Base-by-base conservation (phyloP, 768 basidiomycete species). In the Suillus discolor region DNA sequence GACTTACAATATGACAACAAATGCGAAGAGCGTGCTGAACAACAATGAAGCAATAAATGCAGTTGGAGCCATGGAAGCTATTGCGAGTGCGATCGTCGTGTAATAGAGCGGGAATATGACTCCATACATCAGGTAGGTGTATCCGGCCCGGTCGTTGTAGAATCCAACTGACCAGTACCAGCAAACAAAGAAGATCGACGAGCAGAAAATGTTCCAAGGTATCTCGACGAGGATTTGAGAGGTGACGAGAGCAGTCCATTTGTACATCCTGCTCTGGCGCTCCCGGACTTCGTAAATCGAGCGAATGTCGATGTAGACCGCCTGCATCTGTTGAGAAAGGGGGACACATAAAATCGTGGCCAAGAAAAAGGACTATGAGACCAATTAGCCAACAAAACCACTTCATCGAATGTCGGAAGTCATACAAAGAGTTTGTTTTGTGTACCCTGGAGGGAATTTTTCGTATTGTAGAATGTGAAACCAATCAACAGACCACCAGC, bases 91-190 rank as follows among this genome's bases (percentile, higher is more conserved):
- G 62, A 90, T 81, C 0, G 85, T 84, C 15, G 87, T 88, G 70
- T 86, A 89, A 69, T 87, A 91, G 0, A 86, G 36, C 6, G 88
- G 86, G 71, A 84, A 89, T 34, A 87, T 67, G 36, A 90, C 68
- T n/a, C 79, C 82, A 31, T 87, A 66, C 69, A 86, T 75, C 6
- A 90, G 80, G 70, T 81, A 89, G 3, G 84, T 85, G 70, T 85
- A 89, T 23, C 83, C 89, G 4, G 82, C 87, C 42, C 88, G 77
- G 15, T 80, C 79, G 1, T 75, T 77, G 11, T 79, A 78, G 70
- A 87, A 87, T 0, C 89, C 89, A 61, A 89, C 86, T 6, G 88
- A 87, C 85, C 86, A 90, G 74, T 83, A 91, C 89, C 89, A 91
- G 68, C 83, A 85, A 62, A 89, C 69, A 78, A 85, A 92, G 75